A percentile compares a stretch with the other conserved stretches of the same genome.
Conservation (phyloP, 192 early-diverging fungal genomes). For the Mortierella claussenii region DNA sequence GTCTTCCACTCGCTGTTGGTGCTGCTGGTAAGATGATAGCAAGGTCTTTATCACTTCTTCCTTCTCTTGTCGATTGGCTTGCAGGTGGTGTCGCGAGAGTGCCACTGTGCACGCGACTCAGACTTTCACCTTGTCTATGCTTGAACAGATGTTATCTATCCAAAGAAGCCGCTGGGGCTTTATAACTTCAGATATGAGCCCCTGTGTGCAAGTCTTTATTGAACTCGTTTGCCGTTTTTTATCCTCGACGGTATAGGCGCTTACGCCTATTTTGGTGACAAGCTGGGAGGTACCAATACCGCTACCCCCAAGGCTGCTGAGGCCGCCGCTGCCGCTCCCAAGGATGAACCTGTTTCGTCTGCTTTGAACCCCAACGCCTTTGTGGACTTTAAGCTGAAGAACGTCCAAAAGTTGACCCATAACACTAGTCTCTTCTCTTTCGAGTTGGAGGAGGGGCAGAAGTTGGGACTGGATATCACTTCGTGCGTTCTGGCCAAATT, state of each 20-base stretch:
- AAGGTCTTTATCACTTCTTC: neutral
- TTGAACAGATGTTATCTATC: no score
- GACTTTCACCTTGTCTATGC: no score
- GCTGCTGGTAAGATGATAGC: slow-evolving; percentile 39
- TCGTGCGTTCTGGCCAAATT: slow-evolving; percentile 83
- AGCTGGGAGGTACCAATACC: slow-evolving; percentile 18
- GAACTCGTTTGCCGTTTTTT: no score
- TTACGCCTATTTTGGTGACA: slow-evolving; percentile 45
- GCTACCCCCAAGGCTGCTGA: slow-evolving; percentile 1
- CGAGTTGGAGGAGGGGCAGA: slow-evolving; percentile 54
- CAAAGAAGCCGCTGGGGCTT: no score
- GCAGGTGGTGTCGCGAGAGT: no score
- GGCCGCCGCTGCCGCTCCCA: slow-evolving; percentile 21
- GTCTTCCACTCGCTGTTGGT: slow-evolving; percentile 31
- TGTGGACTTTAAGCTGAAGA: slow-evolving; percentile 64
- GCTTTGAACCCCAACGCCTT: slow-evolving; percentile 64
- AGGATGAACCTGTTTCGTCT: slow-evolving; percentile 25
- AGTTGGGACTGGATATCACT: slow-evolving; percentile 79
- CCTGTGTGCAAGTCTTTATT: no score
- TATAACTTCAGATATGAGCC: no score
- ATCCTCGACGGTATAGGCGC: slow-evolving; percentile 33
- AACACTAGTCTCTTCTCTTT: slow-evolving; percentile 42
- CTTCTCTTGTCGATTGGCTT: no score
- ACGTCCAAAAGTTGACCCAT: slow-evolving; percentile 27
- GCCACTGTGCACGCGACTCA: no score